Conservation (phyloP, 352 stramenopile genomes). For the Pythium plurisporium region DNA sequence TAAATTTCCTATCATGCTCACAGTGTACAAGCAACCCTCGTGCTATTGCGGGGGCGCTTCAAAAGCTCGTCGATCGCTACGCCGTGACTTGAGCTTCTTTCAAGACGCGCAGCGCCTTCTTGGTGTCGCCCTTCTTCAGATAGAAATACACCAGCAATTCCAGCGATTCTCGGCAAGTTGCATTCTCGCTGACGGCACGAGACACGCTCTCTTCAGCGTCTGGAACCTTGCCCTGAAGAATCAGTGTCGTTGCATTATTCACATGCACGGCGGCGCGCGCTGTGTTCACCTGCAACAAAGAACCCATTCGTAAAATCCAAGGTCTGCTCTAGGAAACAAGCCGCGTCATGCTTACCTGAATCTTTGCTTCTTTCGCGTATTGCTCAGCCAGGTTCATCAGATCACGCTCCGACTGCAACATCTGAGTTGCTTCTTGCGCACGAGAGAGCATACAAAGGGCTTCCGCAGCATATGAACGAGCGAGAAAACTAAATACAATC, state of each 20-base stretch:
- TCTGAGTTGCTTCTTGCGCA: slow-evolving; percentile 69
- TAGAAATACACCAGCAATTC: slow-evolving; percentile 86
- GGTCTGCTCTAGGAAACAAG: too few species aligned
- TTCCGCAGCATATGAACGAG: slow-evolving; percentile 86
- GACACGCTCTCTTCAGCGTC: slow-evolving; percentile 84
- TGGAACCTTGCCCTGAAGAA: slow-evolving; percentile 66
- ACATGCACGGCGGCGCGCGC: slow-evolving; percentile 77
- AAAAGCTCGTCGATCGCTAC: slow-evolving; percentile 7
- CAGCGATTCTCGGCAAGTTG: slow-evolving; percentile 77
- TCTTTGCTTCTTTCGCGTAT: slow-evolving; percentile 72
- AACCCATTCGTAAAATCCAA: background rate
- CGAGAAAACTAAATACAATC: slow-evolving; percentile 43
- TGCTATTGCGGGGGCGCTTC: background rate
- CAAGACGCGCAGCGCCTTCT: slow-evolving; percentile 82
- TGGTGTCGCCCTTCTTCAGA: slow-evolving; percentile 85
- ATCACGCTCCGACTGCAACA: slow-evolving; percentile 67
- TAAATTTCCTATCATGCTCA: slow-evolving; percentile 25
- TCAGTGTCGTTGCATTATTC: slow-evolving; percentile 77
- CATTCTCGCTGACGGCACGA: slow-evolving; percentile 74
- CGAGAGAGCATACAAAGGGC: slow-evolving; percentile 86
- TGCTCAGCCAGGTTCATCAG: slow-evolving; percentile 73
- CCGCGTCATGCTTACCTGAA: slow-evolving; percentile 36
- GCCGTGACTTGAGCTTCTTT: slow-evolving; percentile 75
- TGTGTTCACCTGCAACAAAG: slow-evolving; percentile 25
- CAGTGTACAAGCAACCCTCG: slow-evolving; percentile 19